These are phyloP conservation scores for Apiospora aurea DNA, from an alignment of 2,329 filamentous ascomycete species.

Conservation along the genomic window DNA sequence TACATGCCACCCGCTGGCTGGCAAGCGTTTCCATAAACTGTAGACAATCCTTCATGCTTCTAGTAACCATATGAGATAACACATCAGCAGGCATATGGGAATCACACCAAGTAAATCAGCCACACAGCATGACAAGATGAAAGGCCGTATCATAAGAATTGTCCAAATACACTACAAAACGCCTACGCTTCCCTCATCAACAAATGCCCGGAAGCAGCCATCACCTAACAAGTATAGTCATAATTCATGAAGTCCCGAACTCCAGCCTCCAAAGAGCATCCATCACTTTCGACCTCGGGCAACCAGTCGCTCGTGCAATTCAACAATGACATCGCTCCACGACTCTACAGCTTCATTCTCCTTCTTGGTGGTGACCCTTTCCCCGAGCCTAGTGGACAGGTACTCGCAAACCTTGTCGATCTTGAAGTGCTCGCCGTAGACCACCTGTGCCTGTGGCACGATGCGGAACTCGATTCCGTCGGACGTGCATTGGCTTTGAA, in stretches of 20 bases:
- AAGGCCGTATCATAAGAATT: not conserved
- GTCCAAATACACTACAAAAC: slow-evolving; percentile 10
- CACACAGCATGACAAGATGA: not conserved
- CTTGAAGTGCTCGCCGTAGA: slow-evolving; percentile 83
- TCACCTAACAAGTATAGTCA: not conserved
- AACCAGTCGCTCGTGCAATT: slow-evolving; percentile 62
- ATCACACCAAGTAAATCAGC: not conserved
- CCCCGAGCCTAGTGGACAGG: slow-evolving; percentile 61
- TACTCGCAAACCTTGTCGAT: slow-evolving; percentile 78
- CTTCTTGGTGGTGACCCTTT: slow-evolving; percentile 42
- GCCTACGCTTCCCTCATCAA: slow-evolving; percentile 3
- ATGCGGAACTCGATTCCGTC: slow-evolving; percentile 63
- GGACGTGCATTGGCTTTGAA: slow-evolving; percentile 55
- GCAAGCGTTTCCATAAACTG: not conserved
- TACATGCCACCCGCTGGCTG: not conserved
- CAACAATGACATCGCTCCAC: slow-evolving; percentile 64
- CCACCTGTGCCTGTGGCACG: slow-evolving; percentile 63
- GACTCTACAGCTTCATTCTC: slow-evolving; percentile 44
- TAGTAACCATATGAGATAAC: not conserved
- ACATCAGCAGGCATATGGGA: not conserved
- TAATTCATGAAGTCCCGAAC: slow-evolving; percentile 3
- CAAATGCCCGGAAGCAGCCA: not conserved
- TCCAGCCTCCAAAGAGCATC: not conserved
- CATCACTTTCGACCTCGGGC: slow-evolving; percentile 59
- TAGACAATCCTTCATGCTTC: not conserved